A percentile compares a stretch with the other conserved stretches of the same genome.
Evolutionary conservation across 768 basidiomycete genomes (phyloP).

Genomic region (Pisolithus microcarpus): DNA sequence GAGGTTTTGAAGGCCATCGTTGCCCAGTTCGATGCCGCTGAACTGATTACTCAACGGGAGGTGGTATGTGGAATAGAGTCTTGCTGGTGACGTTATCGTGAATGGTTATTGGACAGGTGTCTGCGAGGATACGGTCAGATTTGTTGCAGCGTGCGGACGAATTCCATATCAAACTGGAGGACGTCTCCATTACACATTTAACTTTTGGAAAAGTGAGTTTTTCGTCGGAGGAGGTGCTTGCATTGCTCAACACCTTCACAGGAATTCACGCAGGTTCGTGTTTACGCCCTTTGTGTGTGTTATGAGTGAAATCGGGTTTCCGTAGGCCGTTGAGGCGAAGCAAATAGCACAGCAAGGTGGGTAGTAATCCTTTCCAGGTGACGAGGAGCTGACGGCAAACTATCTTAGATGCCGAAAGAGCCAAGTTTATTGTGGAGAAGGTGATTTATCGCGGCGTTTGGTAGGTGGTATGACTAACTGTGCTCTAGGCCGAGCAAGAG

Average conservation of each 20-base stretch:
- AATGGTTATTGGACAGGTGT: constrained; percentile 47
- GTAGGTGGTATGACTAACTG: constrained; percentile 14
- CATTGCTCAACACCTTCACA: constrained; percentile 23
- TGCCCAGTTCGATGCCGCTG: constrained; percentile 95
- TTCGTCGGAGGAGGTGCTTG: not conserved
- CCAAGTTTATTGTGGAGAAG: constrained; percentile 99
- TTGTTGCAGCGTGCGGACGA: constrained; percentile 89
- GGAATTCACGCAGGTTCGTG: constrained; percentile 74
- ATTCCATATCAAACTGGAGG: constrained; percentile 92
- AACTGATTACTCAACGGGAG: constrained; percentile 96
- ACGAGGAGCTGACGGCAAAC: not conserved
- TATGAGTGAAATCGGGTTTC: not conserved
- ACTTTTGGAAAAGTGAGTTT: constrained; percentile 74
- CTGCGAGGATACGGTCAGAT: constrained; percentile 87
- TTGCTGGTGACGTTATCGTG: not conserved
- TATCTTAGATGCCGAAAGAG: constrained; percentile 84
- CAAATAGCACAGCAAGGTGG: constrained; percentile 98
- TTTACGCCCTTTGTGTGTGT: not conserved
- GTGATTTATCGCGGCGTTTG: constrained; percentile 32
- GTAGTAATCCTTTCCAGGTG: constrained; percentile 6
- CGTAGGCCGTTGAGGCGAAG: constrained; percentile 94
- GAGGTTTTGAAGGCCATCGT: constrained; percentile 98
- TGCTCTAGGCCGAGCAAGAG: constrained; percentile 89
- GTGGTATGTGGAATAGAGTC: constrained; percentile 50
- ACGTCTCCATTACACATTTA: constrained; percentile 92